Evolutionary conservation across 2,329 filamentous ascomycete species (phyloP), one percentile per base, ranked within the genome.

Genomic region (Chalara sp.): DNA sequence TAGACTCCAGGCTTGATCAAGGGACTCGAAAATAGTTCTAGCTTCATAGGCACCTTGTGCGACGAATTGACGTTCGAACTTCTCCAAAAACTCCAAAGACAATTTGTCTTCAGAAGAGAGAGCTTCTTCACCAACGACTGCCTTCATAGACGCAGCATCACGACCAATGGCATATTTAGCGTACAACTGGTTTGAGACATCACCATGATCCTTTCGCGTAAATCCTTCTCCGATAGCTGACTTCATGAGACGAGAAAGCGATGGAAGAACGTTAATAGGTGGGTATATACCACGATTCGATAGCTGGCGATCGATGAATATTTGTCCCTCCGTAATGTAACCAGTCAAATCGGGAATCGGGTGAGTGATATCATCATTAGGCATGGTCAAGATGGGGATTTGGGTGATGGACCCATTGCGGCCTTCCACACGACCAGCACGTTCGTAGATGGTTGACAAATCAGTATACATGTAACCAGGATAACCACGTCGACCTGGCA

Each of bases 391-490:
- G 69, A 99, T 99, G 54, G 93, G 93, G 65, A 99, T 96, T 75
- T 99, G 93, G 21, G 95, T 99, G 65, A 99, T 99, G 64, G 93
- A 99, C 54, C 95, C 93, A 66, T 97, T 96, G 63, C 95, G 88
- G 63, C 95, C 95, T 66, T 89, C 79, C 47, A 99, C 93, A 87
- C 93, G 93, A 67, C 93, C 93, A 62, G 93, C 93, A 76, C 93
- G 91, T 75, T 99, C 93, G 79, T 99, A 99, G 65, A 99, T 96
- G 67, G 93, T 99, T 53, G 93, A 96, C 84, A 99, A 87, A 83
- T 99, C 95, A 62, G 93, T 99, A 79, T 99, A 99, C 93, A 99
- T 99, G 81, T 99, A 99, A 88, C 93, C 93, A 49, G 93, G 93
- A 77, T 93, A 99, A 81, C 93, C 93, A 84, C 93, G 92, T 71